Evolutionary conservation across 1,284 basidiomycete genomes (phyloP), one percentile per base, ranked within the genome.

Genomic region (Erythrobasidium hasegawianum): DNA sequence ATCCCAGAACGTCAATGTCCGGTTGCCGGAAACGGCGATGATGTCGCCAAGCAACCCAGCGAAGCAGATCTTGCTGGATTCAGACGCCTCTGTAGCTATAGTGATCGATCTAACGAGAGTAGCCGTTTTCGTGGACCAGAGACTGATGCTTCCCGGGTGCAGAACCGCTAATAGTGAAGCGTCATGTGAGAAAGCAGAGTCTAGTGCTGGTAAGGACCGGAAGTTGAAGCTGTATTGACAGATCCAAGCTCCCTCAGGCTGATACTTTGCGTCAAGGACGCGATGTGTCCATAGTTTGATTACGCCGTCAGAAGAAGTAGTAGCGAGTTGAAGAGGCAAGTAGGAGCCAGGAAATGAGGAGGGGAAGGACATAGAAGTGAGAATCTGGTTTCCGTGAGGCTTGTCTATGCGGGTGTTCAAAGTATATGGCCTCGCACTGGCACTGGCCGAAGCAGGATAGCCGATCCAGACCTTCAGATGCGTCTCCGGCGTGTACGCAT

Each of bases 381-480:
- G 85, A 27, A 97, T 80, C 59, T 81, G 80, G 49, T 80, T 78
- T 29, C 87, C 88, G 77, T 98, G 95, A 8, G 95, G 94, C 33
- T 85, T 82, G 76, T 96, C 90, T 70, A 97, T 86, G 65, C 93
- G 86, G 9, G 93, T 96, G 77, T 94, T 94, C 73, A 85, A 76
- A 2, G 74, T 45, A 69, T 80, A 81, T 58, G 8, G 38, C 11
- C 16, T 29, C 3, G 13, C 13, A 14, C n/a, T 18, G 14, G n/a
- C 57, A 41, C 16, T 13, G n/a, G 16, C 20, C 4, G 45, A 9
- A 14, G 14, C 18, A 47, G 43, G 40, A 8, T 29, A 33, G 53
- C 47, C 95, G 67, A 80, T 80, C 95, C 95, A 98, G 49, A 97
- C 79, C 79, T 97, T 97, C 72, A 98, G 82, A 73, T 88, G 87